Evolutionary conservation across 192 early-diverging fungal species (phyloP), one percentile per base, ranked within the genome.

Genomic region (Phycomyces nitens): DNA sequence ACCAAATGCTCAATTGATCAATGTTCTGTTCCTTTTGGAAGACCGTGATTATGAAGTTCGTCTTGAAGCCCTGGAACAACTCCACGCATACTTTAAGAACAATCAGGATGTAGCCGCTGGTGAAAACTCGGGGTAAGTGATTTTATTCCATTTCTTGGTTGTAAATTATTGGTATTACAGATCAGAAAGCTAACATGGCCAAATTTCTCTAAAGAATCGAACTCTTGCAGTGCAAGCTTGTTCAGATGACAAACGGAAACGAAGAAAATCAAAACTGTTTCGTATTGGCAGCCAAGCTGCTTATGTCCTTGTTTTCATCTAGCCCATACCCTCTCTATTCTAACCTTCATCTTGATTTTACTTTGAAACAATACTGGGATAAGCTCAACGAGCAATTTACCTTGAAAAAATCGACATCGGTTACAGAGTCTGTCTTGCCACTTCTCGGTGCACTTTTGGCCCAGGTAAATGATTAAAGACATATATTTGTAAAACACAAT

Each of bases 41-140:
- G 82, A 88, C 58, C 26, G 40, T 8, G 83, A 86, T n/a, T 88
- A 89, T 68, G 88, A 89, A 60, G 84, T 88, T 8, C 85, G 86
- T 7, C 65, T 86, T 9, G 64, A 73, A n/a, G 75, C 80, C 0
- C 53, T 88, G 10, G 59, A 73, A 53, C 80, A 77, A 39, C 44
- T 86, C 2, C 69, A 65, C 14, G 43, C 20, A 10, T 60, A 64
- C 14, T 56, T 75, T 15, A 11, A 47, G 18, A 47, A 42, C 40
- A 21, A 20, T 55, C 2, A 55, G 55, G 43, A 47, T 3, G 27
- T 29, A 29, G 54, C 58, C 3, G 59, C 42, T 20, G 49, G 57
- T 23, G 14, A 39, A 18, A 40, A 34, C 2, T 27, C 63, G 39
- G 39, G 56, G 49, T 62, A 69, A 62, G 53, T 56, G 27, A 5